Evolutionary conservation across 2,329 filamentous ascomycete genomes (phyloP).

Genomic region (Fusarium nanum): DNA sequence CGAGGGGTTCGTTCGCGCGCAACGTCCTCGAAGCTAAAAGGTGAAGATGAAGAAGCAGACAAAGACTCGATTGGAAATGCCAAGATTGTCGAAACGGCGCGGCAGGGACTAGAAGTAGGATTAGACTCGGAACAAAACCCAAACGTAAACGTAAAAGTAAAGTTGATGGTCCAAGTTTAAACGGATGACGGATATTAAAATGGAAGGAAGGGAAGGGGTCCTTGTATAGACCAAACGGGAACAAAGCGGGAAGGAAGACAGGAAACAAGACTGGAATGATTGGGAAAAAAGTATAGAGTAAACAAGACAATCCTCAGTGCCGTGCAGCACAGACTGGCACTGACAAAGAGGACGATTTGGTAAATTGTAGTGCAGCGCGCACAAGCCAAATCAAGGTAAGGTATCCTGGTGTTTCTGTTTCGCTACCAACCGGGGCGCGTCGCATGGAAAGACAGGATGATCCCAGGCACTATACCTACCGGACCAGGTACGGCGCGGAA

Average conservation of each 20-base stretch:
- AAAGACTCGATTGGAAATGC: conserved; percentile 10
- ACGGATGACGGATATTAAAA: conserved; percentile 20
- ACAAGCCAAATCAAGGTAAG: conserved; percentile 30
- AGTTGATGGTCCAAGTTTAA: conserved; percentile 18
- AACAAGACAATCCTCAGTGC: not conserved
- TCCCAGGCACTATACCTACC: conserved; percentile 38
- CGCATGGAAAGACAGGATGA: conserved; percentile 41
- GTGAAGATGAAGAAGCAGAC: not conserved
- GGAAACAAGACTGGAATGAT: conserved; percentile 17
- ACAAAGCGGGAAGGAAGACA: conserved; percentile 32
- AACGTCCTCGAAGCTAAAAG: conserved; percentile 10
- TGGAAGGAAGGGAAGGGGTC: conserved; percentile 13
- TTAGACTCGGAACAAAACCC: conserved; percentile 13
- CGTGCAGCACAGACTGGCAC: conserved; percentile 42
- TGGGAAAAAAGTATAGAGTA: conserved; percentile 6
- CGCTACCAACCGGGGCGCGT: conserved; percentile 35
- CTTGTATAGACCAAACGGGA: conserved; percentile 25
- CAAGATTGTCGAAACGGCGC: conserved; percentile 20
- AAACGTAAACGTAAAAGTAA: not conserved
- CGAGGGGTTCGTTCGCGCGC: conserved; percentile 30
- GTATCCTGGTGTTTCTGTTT: conserved; percentile 48
- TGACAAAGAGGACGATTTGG: conserved; percentile 25
- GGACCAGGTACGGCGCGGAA: conserved; percentile 37
- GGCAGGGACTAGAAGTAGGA: conserved; percentile 32
- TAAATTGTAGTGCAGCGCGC: conserved; percentile 32